Evolutionary conservation across 192 early-diverging fungal species (phyloP).

Genomic region (Podochytrium sp.): DNA sequence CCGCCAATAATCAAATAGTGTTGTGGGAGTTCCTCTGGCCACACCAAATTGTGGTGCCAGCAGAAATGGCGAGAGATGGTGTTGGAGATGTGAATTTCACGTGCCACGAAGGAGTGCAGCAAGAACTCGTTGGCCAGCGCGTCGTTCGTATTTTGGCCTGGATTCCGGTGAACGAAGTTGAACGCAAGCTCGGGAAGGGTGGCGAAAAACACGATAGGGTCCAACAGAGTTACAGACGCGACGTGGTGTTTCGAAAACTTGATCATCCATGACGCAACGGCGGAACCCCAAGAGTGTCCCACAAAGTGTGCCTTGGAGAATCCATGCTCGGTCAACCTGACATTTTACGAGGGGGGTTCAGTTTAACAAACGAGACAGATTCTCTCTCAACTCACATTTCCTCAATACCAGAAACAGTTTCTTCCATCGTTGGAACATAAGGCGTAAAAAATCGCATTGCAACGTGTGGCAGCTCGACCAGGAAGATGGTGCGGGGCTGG

Average conservation of each 20-base stretch:
- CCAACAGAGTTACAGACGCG: slow-evolving; percentile 55
- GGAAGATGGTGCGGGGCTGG: slow-evolving; percentile 4
- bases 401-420: slow-evolving; percentile 55
- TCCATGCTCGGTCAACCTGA: slow-evolving; percentile 49
- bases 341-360: no score
- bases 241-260: slow-evolving; percentile 48
- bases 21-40: slow-evolving; percentile 23
- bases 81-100: slow-evolving; percentile 65
- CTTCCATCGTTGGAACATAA: slow-evolving; percentile 54
- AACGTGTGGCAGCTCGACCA: slow-evolving; percentile 31
- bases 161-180: slow-evolving; percentile 43
- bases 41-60: slow-evolving; percentile 37
- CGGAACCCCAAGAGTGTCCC: slow-evolving; percentile 68
- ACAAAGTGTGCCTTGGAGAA: slow-evolving; percentile 60
- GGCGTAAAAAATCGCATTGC: slow-evolving; percentile 54
- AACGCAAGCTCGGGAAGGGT: slow-evolving; percentile 61
- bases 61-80: slow-evolving; percentile 52
- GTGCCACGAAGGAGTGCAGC: slow-evolving; percentile 53
- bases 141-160: slow-evolving; percentile 18
- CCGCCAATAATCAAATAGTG: slow-evolving; percentile 19
- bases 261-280: slow-evolving; percentile 53
- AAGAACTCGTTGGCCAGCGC: slow-evolving; percentile 46
- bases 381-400: no score
- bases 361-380: no score
- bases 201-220: slow-evolving; percentile 68